Evolutionary conservation across 1,139 yeast genomes (phyloP), one percentile per base, ranked within the genome.

Genomic region (Saccharomyces hybrid): DNA sequence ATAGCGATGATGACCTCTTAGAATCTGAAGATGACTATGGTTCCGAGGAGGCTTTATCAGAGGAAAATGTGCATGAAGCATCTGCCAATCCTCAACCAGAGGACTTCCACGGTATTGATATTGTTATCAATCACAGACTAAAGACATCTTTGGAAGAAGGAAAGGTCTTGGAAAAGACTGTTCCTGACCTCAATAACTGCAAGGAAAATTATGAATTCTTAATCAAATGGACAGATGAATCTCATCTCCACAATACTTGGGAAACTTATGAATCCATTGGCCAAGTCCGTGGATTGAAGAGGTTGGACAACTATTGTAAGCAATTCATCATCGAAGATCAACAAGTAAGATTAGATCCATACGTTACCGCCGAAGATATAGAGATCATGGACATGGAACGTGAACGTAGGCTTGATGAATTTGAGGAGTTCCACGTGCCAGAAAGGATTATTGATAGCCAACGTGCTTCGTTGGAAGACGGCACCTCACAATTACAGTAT

Each of bases 221-320:
- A 61, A 80, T 95, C 62, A 95, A 95, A 72, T 95, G 99, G 99
- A 78, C 81, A 27, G 88, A 82, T 53, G 78, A 83, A 57, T 88
- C 97, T 14, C 99, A 95, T 73, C 77, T 93, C 60, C 99, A 93
- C 73, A 93, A 93, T 68, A 86, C 97, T 1, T 95, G 98, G 98
- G 97, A 91, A 69, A 70, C 81, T 1, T 91, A 86, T 71, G 73
- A 75, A 8, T 75, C 76, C 5, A 73, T 91, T 52, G 73, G 61
- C 9, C 23, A 59, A 14, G 57, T 63, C 9, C 83, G 86, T 68
- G 99, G 99, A 50, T 77, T 81, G 63, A 88, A 96, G 70, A 83
- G 86, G 64, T 80, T 93, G 31, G 98, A 93, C 61, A 95, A 95
- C 72, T 95, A 91, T 70, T 86, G 63, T 50, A 86, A 86, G 64